Conservation (phyloP, 306 rosid species). For the Rosa lucieae region DNA sequence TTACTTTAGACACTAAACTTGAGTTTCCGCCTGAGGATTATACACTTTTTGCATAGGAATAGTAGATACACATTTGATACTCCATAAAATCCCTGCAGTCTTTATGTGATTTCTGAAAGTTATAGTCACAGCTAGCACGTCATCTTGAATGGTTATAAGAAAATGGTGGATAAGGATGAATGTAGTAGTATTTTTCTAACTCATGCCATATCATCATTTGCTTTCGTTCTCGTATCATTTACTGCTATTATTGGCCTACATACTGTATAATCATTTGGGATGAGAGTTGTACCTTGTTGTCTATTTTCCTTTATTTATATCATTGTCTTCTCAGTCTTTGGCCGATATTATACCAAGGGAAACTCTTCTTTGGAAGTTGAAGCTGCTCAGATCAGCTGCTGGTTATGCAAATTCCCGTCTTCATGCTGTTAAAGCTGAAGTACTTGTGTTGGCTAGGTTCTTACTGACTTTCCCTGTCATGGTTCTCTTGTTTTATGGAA, state of each 20-base stretch:
- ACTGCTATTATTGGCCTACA: not conserved
- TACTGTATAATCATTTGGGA: conserved; percentile 16
- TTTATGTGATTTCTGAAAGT: not conserved
- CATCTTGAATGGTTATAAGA: not conserved
- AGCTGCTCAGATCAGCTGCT: conserved; percentile 88
- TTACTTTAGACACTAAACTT: not conserved
- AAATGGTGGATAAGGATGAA: not conserved
- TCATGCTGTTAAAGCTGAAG: conserved; percentile 94
- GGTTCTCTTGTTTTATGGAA: not conserved
- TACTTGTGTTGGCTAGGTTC: conserved; percentile 90
- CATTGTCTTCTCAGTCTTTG: conserved; percentile 50
- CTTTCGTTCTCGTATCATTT: not conserved
- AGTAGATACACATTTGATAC: not conserved
- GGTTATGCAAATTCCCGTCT: conserved; percentile 91
- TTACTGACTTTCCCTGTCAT: conserved; percentile 16
- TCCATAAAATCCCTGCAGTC: not conserved
- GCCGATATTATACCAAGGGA: conserved; percentile 69
- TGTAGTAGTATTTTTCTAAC: not conserved
- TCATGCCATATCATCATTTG: not conserved
- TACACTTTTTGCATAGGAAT: not conserved
- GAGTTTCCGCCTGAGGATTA: not conserved
- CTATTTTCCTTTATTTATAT: conserved; percentile 12
- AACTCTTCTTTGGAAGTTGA: conserved; percentile 89
- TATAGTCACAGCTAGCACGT: not conserved
- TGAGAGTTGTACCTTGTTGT: conserved; percentile 5